These are phyloP conservation scores for Amaranthus cruentus DNA, from an alignment of 148 eudicot species.

Conservation along the genomic window DNA sequence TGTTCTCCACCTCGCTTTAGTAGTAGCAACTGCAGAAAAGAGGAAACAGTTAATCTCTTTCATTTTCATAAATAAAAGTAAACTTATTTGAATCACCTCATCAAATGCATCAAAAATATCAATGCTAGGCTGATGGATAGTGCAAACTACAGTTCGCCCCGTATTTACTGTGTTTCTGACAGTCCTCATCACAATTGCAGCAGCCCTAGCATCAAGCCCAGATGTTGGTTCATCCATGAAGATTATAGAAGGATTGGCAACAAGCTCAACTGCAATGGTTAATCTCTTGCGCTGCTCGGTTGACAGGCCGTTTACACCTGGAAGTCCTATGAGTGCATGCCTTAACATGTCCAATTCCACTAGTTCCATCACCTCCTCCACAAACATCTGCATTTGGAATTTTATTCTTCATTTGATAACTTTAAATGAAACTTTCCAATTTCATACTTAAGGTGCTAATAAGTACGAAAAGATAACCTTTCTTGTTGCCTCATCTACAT, in stretches of 20 bases:
- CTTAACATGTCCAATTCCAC: slow-evolving; percentile 52
- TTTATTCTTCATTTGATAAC: background rate
- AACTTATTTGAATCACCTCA: slow-evolving; percentile 32
- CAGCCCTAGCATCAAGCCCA: slow-evolving; percentile 74
- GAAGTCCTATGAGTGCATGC: slow-evolving; percentile 63
- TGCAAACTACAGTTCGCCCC: slow-evolving; percentile 67
- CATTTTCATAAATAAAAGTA: background rate
- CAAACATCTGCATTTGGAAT: slow-evolving; percentile 43
- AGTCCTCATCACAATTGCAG: slow-evolving; percentile 75
- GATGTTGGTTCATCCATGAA: slow-evolving; percentile 78
- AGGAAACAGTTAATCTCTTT: background rate
- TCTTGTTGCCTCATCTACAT: slow-evolving; percentile 30
- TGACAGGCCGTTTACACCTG: slow-evolving; percentile 69
- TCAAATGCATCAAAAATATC: slow-evolving; percentile 78
- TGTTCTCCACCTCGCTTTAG: slow-evolving; percentile 61
- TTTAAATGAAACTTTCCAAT: background rate
- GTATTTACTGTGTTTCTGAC: slow-evolving; percentile 62
- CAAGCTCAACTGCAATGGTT: slow-evolving; percentile 65
- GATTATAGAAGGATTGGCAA: slow-evolving; percentile 67
- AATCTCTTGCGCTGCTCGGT: slow-evolving; percentile 70
- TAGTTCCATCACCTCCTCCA: slow-evolving; percentile 73
- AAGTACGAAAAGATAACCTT: slow-evolving; percentile 21
- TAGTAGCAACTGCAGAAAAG: slow-evolving; percentile 44
- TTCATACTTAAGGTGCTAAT: background rate
- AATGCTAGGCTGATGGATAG: slow-evolving; percentile 74